Conservation (phyloP, 768 basidiomycete species). For the Agaricus subrufescens region DNA sequence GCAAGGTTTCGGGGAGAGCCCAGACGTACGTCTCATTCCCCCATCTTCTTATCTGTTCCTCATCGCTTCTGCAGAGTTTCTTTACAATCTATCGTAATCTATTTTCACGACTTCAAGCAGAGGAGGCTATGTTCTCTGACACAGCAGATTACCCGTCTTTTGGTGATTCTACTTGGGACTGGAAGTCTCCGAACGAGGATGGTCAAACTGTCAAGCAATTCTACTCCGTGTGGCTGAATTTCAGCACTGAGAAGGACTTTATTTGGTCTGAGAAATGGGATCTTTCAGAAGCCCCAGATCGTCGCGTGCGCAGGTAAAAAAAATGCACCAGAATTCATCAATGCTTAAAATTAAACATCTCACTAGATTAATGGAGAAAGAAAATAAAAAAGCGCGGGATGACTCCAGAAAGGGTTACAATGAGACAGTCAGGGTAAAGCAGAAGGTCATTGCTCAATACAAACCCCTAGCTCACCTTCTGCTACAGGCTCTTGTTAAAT, state of each 20-base stretch:
- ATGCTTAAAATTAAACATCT: background rate
- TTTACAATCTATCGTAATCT: constrained; percentile 86
- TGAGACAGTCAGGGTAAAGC: constrained; percentile 76
- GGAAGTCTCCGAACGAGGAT: constrained; percentile 44
- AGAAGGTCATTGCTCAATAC: background rate
- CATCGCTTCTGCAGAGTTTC: constrained; percentile 58
- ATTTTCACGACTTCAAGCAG: constrained; percentile 76
- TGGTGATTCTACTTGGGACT: constrained; percentile 73
- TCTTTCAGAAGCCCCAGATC: constrained; percentile 77
- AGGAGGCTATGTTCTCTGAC: constrained; percentile 54
- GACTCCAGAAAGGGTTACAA: constrained; percentile 89
- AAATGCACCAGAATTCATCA: background rate
- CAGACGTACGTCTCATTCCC: constrained; percentile 38
- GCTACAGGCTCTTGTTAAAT: constrained; percentile 63
- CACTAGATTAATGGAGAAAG: constrained; percentile 84
- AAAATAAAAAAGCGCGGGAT: constrained; percentile 90
- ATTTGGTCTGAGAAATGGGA: constrained; percentile 87
- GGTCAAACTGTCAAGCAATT: constrained; percentile 64
- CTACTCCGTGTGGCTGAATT: constrained; percentile 84
- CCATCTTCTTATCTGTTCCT: no score
- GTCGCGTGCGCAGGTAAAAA: constrained; percentile 69
- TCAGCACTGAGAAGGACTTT: constrained; percentile 85
- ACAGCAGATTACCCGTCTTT: constrained; percentile 71
- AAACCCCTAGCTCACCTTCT: background rate
- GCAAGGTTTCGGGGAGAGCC: constrained; percentile 58